A percentile compares a stretch with the other conserved stretches of the same genome.
These are phyloP conservation scores for Suillus tomentosus DNA, from an alignment of 768 basidiomycete species.

Conservation along the genomic window DNA sequence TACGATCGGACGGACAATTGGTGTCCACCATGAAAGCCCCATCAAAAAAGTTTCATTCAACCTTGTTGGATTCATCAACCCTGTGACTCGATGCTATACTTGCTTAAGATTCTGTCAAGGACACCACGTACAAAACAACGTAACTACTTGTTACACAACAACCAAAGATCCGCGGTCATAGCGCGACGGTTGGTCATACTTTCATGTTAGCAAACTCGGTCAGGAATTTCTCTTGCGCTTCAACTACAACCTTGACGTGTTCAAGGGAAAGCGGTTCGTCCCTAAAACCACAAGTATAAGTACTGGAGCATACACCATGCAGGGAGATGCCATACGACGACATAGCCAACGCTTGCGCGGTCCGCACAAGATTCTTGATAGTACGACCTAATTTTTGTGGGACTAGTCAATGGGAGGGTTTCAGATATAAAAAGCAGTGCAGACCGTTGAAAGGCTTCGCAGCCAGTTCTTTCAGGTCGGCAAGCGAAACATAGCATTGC, in stretches of 20 bases:
- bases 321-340: slow-evolving; percentile 19
- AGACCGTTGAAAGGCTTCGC: slow-evolving; percentile 31
- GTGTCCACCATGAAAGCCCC: too few species aligned
- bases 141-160: neutral
- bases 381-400: slow-evolving; percentile 20
- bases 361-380: slow-evolving; percentile 37
- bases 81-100: too few species aligned
- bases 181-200: neutral
- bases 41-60: too few species aligned
- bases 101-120: too few species aligned
- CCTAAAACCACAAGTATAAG: slow-evolving; percentile 6
- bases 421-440: neutral
- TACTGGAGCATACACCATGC: neutral
- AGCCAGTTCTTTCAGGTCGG: slow-evolving; percentile 27
- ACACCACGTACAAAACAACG: neutral
- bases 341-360: slow-evolving; percentile 33
- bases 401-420: neutral
- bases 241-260: slow-evolving; percentile 28
- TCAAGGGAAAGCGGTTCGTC: slow-evolving; percentile 19
- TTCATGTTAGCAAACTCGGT: slow-evolving; percentile 19
- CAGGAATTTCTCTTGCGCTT: slow-evolving; percentile 30
- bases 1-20: too few species aligned
- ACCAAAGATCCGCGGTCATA: neutral
- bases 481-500: slow-evolving; percentile 12
- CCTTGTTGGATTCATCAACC: too few species aligned